Percentiles rank a stretch among this genome's conserved stretches.
Conservation (phyloP, 108 stramenopile genomes). For the Cyclotella atomus region DNA sequence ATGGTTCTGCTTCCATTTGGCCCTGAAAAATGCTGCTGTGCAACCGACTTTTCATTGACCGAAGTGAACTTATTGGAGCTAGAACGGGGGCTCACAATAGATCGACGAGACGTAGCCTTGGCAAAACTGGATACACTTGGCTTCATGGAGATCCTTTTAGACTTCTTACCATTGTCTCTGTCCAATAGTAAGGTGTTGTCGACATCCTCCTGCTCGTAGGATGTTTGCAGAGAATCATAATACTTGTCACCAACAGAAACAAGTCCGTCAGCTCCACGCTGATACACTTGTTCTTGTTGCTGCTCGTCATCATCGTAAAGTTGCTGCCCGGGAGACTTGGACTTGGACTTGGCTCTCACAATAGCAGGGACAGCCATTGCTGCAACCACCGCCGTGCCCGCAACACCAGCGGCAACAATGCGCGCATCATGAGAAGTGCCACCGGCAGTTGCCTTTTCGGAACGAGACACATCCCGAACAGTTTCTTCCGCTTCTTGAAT, state of each 20-base stretch:
- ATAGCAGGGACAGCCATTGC: conserved; percentile 37
- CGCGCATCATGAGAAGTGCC: conserved; percentile 12
- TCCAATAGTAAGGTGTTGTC: conserved; percentile 20
- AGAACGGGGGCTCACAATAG: conserved; percentile 16
- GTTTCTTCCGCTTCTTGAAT: conserved; percentile 11
- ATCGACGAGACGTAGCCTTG: conserved; percentile 38
- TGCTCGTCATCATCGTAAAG: conserved; percentile 14
- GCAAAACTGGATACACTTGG: conserved; percentile 22
- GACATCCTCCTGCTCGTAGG: conserved; percentile 35
- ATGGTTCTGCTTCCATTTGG: not conserved
- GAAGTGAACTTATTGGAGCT: conserved; percentile 16
- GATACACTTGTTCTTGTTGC: conserved; percentile 16
- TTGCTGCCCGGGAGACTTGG: conserved; percentile 2
- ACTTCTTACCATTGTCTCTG: conserved; percentile 11
- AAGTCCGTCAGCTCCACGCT: conserved; percentile 37
- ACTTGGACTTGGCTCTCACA: conserved; percentile 27
- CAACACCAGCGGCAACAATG: conserved; percentile 1
- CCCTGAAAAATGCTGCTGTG: not conserved
- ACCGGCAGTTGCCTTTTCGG: conserved; percentile 29
- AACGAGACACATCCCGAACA: conserved; percentile 13
- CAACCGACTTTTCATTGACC: conserved; percentile 4
- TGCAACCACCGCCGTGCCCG: not conserved
- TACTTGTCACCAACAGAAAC: conserved; percentile 62
- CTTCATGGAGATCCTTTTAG: conserved; percentile 17
- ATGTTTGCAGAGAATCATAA: conserved; percentile 64